Evolutionary conservation across 805 yeast species (phyloP), one percentile per base, ranked within the genome.

Genomic region (Phaffomyces opuntiae): DNA sequence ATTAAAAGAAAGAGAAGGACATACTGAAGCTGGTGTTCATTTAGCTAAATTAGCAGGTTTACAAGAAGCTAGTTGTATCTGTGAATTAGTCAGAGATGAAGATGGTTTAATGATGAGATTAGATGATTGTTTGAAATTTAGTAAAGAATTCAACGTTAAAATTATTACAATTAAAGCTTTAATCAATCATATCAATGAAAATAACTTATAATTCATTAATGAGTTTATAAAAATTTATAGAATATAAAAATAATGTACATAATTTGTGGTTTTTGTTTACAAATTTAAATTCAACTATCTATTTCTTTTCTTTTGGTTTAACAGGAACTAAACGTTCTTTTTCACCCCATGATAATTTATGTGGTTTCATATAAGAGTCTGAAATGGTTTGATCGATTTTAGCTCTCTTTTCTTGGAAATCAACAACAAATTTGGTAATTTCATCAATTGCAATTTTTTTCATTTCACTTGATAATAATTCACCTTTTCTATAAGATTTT

Each of bases 71-170:
- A 95, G 86, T 14, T 93, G 85, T 34, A 91, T 93, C 55, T 87
- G 98, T 65, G 99, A 93, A 69, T 72, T 93, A 55, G 98, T 93
- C 24, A 78, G 84, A 47, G 98, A 89, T 53, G 84, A 80, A 40
- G 98, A 93, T 59, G 99, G 99, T 1, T 71, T 84, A 52, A 93
- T 93, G 98, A 88, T 90, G 83, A 81, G 99, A 63, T 70, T 89
- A 51, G 84, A 81, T 51, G 96, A 93, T 61, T 93, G 98, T 66
- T 65, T 75, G 39, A 69, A 69, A 57, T 93, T 93, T 61, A 74
- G 86, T 38, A 63, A 75, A 56, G 63, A 76, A 53, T 79, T 77
- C 56, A 72, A 72, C 40, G 67, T 93, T 49, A 85, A 83, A 61
- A 67, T 87, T 21, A 80, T 91, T 51, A 83, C 89, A 31, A 90